A percentile compares a stretch with the other conserved stretches of the same genome.
Conservation (phyloP, 2,329 filamentous ascomycete species). For the Fusarium graminum region DNA sequence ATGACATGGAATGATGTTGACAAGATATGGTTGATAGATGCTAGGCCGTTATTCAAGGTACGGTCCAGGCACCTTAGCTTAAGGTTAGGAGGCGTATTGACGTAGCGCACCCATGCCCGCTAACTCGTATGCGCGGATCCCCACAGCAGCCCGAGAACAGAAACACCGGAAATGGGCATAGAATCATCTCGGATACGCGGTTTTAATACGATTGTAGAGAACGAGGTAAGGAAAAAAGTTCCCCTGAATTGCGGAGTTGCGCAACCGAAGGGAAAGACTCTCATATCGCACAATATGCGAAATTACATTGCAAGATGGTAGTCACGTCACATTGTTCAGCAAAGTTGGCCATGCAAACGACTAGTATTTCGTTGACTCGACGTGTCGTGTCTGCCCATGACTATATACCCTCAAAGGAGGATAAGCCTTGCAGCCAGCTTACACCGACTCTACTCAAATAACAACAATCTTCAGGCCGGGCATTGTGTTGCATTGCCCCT, state of each 20-base stretch:
- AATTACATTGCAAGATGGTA: background rate
- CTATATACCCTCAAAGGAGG: conserved; percentile 29
- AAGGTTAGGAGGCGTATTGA: conserved; percentile 20
- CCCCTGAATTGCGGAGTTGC: background rate
- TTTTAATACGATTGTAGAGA: conserved; percentile 10
- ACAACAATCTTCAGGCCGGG: conserved; percentile 42
- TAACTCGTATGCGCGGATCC: conserved; percentile 17
- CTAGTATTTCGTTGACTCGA: conserved; percentile 49
- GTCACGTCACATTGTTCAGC: conserved; percentile 13
- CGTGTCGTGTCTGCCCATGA: conserved; percentile 41
- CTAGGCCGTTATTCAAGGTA: conserved; percentile 26
- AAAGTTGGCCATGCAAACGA: conserved; percentile 41
- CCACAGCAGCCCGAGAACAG: conserved; percentile 19
- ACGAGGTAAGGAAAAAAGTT: background rate
- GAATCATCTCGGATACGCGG: conserved; percentile 23
- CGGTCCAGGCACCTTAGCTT: conserved; percentile 3
- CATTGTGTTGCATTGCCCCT: conserved; percentile 25
- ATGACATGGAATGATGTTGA: conserved; percentile 44
- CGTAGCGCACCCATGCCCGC: conserved; percentile 32
- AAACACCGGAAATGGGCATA: conserved; percentile 26
- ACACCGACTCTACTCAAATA: conserved; percentile 46
- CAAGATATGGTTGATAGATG: conserved; percentile 35
- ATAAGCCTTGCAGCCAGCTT: conserved; percentile 40
- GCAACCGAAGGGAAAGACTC: background rate
- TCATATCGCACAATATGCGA: background rate